These are phyloP conservation scores for Carex parvula DNA, from an alignment of 176 grass and related monocot genomes.

Conservation along the genomic window DNA sequence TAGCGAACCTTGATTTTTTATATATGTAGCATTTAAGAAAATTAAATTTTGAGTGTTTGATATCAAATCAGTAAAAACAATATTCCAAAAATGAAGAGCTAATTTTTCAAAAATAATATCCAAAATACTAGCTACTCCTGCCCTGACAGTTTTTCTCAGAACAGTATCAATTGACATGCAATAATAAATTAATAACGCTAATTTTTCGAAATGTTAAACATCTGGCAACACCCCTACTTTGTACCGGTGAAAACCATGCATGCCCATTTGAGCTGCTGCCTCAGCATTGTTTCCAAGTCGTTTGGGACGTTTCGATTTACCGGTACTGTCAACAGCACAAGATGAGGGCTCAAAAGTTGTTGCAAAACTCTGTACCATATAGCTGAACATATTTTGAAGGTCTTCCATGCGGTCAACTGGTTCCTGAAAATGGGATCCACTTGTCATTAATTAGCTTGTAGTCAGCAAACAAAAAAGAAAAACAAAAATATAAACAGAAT, in stretches of 20 bases:
- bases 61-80: no score
- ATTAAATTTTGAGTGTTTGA: no score
- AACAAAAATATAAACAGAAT: background rate
- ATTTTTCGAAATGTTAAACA: background rate
- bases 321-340: slow-evolving; percentile 16
- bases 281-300: background rate
- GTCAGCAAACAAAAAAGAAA: no score
- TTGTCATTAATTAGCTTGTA: no score
- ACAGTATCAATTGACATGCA: background rate
- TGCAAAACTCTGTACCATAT: slow-evolving; percentile 51
- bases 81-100: no score
- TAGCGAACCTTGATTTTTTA: no score
- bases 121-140: background rate
- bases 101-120: no score
- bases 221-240: background rate
- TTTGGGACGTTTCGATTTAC: background rate
- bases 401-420: no score
- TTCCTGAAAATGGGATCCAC: no score
- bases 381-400: slow-evolving; percentile 8
- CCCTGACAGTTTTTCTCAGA: background rate
- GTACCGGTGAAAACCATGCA: background rate
- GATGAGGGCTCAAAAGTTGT: background rate
- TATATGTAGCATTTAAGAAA: no score
- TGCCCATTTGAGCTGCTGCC: background rate
- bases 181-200: no score